Evolutionary conservation across 305 asterid species (phyloP), one percentile per base, ranked within the genome.

Genomic region (Petunia hybrid): DNA sequence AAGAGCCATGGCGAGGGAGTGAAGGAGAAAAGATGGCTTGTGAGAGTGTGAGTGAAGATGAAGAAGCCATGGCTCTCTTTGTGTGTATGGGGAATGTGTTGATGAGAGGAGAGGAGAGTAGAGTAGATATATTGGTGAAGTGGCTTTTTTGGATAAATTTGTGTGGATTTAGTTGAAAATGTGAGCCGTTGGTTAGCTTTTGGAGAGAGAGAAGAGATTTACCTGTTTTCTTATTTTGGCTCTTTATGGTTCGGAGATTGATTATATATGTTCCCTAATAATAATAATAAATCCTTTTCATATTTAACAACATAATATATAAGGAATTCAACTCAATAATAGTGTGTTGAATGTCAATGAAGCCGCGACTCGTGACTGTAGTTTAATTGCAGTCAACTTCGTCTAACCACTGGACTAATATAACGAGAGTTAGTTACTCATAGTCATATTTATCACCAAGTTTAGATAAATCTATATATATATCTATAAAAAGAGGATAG

Each of bases 31-130:
- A 95, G 77, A 89, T 85, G 70, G 97, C 98, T 85, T 93, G 98
- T 57, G 98, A 94, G 84, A 93, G 91, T 14, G 99, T 92, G 83
- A 93, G 92, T 59, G 99, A 94, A 61, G 99, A 91, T 65, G 98
- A 85, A 40, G 99, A 88, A 81, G 97, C 98, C 99, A 95, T 95
- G 92, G 92, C 94, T 92, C 86, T 80, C 80, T 76, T 35, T 73
- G 82, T 80, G 73, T 42, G 46, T 8, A 46, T 35, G 12, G 43
- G n/a, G 51, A n/a, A 41, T 53, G 16, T 75, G 13, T 66, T 63
- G 80, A 10, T 69, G 41, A 43, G 55, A 4, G 62, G 36, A 35
- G 43, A 48, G 51, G 78, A 73, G 36, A 73, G 9, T 6, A 2
- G 41, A 51, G 43, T 14, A 70, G 45, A 46, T 70, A 45, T 39